Percentiles rank a stretch among this genome's conserved stretches.
Evolutionary conservation across 2,329 filamentous ascomycete species (phyloP).

Genomic region (Cladophialophora carrionii): DNA sequence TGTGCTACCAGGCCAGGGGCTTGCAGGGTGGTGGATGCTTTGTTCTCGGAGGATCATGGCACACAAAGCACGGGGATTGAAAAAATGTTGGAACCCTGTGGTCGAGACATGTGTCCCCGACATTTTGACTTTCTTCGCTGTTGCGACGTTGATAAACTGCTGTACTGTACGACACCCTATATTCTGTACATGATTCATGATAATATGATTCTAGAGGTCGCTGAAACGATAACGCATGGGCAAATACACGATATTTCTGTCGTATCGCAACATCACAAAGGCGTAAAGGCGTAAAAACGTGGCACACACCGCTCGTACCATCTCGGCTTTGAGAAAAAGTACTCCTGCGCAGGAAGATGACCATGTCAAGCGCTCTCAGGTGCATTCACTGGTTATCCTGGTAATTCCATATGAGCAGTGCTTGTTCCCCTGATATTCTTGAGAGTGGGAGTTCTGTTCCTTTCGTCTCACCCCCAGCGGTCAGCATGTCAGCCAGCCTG

Average conservation of each 20-base stretch:
- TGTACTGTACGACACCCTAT: not conserved
- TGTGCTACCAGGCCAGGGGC: not conserved
- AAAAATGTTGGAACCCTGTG: not conserved
- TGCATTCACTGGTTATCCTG: too few species aligned
- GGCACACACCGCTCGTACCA: not conserved
- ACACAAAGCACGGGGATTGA: constrained; percentile 1
- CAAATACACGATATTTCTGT: not conserved
- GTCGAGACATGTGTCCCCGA: not conserved
- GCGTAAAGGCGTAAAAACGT: too few species aligned
- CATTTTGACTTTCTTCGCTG: not conserved
- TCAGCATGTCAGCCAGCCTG: too few species aligned
- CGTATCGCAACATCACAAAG: too few species aligned
- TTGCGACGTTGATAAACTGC: not conserved
- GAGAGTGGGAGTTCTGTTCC: too few species aligned
- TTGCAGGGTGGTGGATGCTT: constrained; percentile 2
- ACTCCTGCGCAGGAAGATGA: too few species aligned
- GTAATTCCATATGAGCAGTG: too few species aligned
- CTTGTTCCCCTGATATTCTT: too few species aligned
- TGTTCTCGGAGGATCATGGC: constrained; percentile 1
- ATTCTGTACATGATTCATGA: not conserved
- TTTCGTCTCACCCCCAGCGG: too few species aligned
- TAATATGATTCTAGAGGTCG: not conserved
- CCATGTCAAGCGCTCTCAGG: too few species aligned
- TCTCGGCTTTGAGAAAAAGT: too few species aligned
- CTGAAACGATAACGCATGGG: not conserved